Conservation (phyloP, 192 early-diverging fungal genomes). For the Entophlyctis luteolus region DNA sequence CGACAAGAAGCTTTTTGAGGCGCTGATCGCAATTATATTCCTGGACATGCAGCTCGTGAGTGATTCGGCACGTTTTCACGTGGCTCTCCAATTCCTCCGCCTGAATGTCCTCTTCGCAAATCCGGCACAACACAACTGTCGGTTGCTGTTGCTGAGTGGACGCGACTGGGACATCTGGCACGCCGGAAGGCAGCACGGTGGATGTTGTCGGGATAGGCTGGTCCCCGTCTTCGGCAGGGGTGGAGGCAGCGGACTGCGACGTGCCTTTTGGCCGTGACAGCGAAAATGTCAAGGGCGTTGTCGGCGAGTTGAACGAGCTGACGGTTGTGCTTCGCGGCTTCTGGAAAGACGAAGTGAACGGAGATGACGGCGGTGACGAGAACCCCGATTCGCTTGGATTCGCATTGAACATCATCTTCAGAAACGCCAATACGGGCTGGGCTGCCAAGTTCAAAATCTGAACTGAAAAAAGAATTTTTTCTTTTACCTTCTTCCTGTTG, state of each 20-base stretch:
- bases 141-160: no score
- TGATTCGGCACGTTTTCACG: conserved; percentile 72
- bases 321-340: not conserved
- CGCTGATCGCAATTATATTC: conserved; percentile 55
- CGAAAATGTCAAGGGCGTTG: not conserved
- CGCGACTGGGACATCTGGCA: no score
- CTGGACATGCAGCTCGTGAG: conserved; percentile 55
- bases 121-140: conserved; percentile 65
- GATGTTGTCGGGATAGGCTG: not conserved
- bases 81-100: conserved; percentile 67
- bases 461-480: not conserved
- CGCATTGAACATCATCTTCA: conserved; percentile 20
- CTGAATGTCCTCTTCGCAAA: conserved; percentile 78
- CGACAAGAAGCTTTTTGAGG: conserved; percentile 56
- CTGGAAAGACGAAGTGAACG: not conserved
- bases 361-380: not conserved
- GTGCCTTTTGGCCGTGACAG: no score
- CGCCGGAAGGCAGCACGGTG: no score
- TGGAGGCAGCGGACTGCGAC: no score
- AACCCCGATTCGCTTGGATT: not conserved
- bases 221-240: not conserved
- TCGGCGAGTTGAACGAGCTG: not conserved
- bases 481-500: conserved; percentile 9
- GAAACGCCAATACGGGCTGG: conserved; percentile 14
- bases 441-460: not conserved